Evolutionary conservation across 2,329 filamentous ascomycete species (phyloP), one percentile per base, ranked within the genome.

Genomic region (Sphaerulina populicola): DNA sequence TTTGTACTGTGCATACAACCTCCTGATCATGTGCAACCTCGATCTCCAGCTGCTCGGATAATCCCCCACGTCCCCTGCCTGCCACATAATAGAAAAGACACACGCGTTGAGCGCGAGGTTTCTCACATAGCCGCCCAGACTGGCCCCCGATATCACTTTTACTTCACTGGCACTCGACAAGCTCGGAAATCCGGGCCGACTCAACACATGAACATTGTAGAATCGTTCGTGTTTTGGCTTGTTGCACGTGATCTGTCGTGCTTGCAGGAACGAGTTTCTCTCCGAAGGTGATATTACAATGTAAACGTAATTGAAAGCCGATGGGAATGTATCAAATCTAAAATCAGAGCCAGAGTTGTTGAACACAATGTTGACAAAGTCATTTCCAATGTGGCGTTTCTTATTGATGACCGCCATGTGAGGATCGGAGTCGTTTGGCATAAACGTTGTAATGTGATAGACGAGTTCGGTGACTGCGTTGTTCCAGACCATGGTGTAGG

Each of bases 341-440:
- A 95, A 97, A 0, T 86, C 85, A 39, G 46, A 39, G n/a, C 93
- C 91, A 2, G 90, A 96, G 63, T 94, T 88, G 67, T 98, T 98
- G 77, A 94, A 98, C 52, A 98, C 85, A 60, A 98, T 94, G 66
- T 95, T 97, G 65, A 98, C 93, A 67, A 88, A 94, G 68, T 97
- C 93, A 65, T 98, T 98, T 52, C 93, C 93, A 54, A 97, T 93
- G 64, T 97, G 94, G 2, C 83, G 79, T 70, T 98, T 98, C 74
- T 98, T 98, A 67, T 81, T 78, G 37, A 57, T 60, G 5, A 62
- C 60, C 23, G 61, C 60, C 55, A 84, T 82, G 64, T 69, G 66
- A 61, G 95, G 89, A 29, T 80, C 77, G 11, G 84, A 73, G 64
- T 94, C 80, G 8, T 88, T 95, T 1, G 93, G 93, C 93, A 98